Evolutionary conservation across 2,329 filamentous ascomycete species (phyloP), one percentile per base, ranked within the genome.

Genomic region (Dissoconium aciculare): DNA sequence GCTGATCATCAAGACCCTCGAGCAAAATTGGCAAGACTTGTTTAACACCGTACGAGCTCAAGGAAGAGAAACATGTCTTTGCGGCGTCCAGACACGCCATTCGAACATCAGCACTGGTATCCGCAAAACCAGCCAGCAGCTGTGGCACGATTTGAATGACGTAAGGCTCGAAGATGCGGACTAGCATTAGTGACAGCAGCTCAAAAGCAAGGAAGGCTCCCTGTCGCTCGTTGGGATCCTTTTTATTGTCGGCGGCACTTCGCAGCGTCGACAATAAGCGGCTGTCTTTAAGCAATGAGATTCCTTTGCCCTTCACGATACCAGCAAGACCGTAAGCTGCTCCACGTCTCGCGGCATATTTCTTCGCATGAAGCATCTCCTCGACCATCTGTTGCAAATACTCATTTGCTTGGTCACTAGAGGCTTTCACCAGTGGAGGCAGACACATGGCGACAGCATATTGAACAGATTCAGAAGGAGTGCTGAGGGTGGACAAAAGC

Each of bases 31-130:
- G 89, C 41, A 98, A 64, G 40, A 98, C 85, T 50, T 89, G 71
- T 59, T 93, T 92, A 36, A 98, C 91, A 54, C 89, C 89, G 46
- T 81, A 98, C 0, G 89, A 95, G 57, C 84, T 95, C 33, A 98
- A 61, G 44, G 76, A 85, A 4, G 82, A 77, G 56, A 98, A 98
- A 55, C 83, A 94, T 8, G 84, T 79, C 60, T 94, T 95, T 29
- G 89, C 79, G 19, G 89, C 82, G 40, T 92, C 85, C 24, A 95
- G 64, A 57, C 87, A 92, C 14, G 84, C 83, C 42, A 93, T 85
- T 51, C 89, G 78, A 16, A 98, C 89, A 53, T 95, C 83, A 29
- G 77, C 69, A 47, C 76, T 92, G 32, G 71, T 66, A 54, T 98
- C 89, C 32, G 89, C 85, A 46, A 98, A 98, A 14, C 83, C 82